phyloP scores from a whole-genome alignment of 441 rosid genomes.

The Eutrema salsugineum region DNA sequence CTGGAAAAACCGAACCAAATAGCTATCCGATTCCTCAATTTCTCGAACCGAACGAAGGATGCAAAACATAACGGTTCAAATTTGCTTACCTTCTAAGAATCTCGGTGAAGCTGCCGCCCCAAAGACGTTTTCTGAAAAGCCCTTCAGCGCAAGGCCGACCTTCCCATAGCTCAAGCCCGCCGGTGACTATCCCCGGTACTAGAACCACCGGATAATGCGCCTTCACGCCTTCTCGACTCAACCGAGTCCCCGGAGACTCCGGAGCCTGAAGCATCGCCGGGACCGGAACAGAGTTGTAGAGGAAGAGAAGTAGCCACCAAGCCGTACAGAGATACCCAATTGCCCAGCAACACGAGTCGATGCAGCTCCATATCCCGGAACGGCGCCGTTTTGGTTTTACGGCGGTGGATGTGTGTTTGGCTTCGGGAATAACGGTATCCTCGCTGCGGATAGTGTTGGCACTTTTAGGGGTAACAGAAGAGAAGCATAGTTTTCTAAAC shows the following conservation, averaged over 20 bases:
- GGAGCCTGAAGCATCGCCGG: slow-evolving; percentile 45
- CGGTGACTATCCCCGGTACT: slow-evolving; percentile 69
- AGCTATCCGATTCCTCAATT: background rate
- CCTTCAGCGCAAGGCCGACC: slow-evolving; percentile 68
- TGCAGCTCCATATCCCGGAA: slow-evolving; percentile 35
- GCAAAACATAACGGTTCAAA: background rate
- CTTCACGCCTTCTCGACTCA: slow-evolving; percentile 44
- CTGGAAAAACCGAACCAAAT: background rate
- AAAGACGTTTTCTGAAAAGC: slow-evolving; percentile 59
- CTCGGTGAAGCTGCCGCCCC: slow-evolving; percentile 68
- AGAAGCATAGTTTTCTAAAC: slow-evolving; percentile 41
- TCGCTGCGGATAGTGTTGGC: background rate
- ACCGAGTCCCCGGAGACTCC: slow-evolving; percentile 49
- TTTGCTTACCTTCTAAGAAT: slow-evolving; percentile 48
- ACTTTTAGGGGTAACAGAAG: slow-evolving; percentile 24
- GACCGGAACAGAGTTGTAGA: slow-evolving; percentile 45
- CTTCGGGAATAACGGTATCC: slow-evolving; percentile 3
- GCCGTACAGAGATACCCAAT: slow-evolving; percentile 52
- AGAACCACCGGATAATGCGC: slow-evolving; percentile 64
- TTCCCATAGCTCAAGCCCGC: slow-evolving; percentile 73
- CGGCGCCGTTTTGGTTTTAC: slow-evolving; percentile 18
- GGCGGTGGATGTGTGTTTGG: slow-evolving; percentile 9
- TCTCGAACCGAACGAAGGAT: background rate
- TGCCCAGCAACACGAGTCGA: slow-evolving; percentile 50
- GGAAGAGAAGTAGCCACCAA: slow-evolving; percentile 59